Percentiles rank a stretch among this genome's conserved stretches.
phyloP scores from a whole-genome alignment of 768 basidiomycete species.

The Termitomyces sp. region DNA sequence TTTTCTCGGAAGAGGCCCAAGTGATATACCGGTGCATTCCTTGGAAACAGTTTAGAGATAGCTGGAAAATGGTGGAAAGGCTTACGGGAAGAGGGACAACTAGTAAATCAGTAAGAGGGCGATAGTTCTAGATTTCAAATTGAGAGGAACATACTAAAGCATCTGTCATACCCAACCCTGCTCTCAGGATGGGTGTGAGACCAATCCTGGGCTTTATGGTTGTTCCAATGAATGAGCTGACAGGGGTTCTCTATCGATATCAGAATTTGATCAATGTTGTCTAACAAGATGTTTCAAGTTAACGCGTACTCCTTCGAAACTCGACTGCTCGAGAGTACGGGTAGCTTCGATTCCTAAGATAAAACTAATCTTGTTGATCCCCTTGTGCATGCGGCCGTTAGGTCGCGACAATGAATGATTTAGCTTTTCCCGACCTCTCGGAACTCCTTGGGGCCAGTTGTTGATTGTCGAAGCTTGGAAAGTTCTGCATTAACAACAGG shows the following conservation, averaged over 20 bases:
- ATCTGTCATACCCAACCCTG: constrained; percentile 91
- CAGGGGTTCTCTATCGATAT: constrained; percentile 61
- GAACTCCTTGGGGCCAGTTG: constrained; percentile 68
- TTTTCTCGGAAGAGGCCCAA: constrained; percentile 88
- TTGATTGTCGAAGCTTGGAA: constrained; percentile 58
- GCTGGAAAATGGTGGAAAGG: not conserved
- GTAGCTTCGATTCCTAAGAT: constrained; percentile 84
- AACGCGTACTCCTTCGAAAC: constrained; percentile 56
- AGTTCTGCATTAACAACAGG: constrained; percentile 71
- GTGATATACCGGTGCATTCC: constrained; percentile 83
- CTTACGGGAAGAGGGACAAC: constrained; percentile 80
- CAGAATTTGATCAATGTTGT: not conserved
- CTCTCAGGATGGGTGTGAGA: constrained; percentile 86
- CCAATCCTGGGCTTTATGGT: constrained; percentile 74
- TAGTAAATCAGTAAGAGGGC: constrained; percentile 14
- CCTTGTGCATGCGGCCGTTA: constrained; percentile 33
- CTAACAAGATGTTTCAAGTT: not conserved
- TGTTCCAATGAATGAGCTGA: constrained; percentile 74
- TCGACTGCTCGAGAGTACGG: constrained; percentile 54
- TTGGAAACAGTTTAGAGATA: constrained; percentile 17
- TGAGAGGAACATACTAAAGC: constrained; percentile 43
- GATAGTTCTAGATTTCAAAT: not conserved
- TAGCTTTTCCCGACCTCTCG: constrained; percentile 48
- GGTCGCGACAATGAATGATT: not conserved
- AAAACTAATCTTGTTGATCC: constrained; percentile 67